Evolutionary conservation across 2,329 filamentous ascomycete species (phyloP).

Genomic region (Tolypocladium inflatum): DNA sequence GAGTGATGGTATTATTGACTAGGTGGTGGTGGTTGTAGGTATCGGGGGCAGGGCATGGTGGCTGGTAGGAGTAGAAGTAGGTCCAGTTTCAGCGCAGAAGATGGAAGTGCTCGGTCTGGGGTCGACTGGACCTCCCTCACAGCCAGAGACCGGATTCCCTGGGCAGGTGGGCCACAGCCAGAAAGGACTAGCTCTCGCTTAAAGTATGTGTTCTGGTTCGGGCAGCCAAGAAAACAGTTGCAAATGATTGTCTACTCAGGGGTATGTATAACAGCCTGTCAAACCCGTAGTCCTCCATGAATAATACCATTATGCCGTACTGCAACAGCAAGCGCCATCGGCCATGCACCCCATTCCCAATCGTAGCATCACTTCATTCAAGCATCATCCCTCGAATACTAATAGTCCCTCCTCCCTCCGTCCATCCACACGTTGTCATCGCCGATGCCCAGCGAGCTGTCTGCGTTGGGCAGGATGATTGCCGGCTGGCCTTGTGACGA

Average conservation of each 20-base stretch:
- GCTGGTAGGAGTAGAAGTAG: not conserved
- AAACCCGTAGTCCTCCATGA: not conserved
- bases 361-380: not conserved
- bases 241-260: no score
- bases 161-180: not conserved
- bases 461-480: slow-evolving; percentile 21
- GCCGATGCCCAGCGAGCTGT: slow-evolving; percentile 27
- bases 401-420: not conserved
- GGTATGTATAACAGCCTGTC: not conserved
- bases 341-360: not conserved
- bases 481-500: slow-evolving; percentile 8
- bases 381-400: not conserved
- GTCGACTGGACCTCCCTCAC: not conserved
- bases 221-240: not conserved
- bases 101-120: not conserved
- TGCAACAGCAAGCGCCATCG: not conserved
- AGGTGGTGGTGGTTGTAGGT: not conserved
- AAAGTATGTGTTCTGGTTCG: not conserved
- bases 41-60: not conserved
- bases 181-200: no score
- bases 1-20: not conserved
- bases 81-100: not conserved
- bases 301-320: not conserved
- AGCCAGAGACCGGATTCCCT: not conserved
- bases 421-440: slow-evolving; percentile 30